Evolutionary conservation across 352 stramenopile genomes (phyloP).

Genomic region (Elongisporangium anandrum): DNA sequence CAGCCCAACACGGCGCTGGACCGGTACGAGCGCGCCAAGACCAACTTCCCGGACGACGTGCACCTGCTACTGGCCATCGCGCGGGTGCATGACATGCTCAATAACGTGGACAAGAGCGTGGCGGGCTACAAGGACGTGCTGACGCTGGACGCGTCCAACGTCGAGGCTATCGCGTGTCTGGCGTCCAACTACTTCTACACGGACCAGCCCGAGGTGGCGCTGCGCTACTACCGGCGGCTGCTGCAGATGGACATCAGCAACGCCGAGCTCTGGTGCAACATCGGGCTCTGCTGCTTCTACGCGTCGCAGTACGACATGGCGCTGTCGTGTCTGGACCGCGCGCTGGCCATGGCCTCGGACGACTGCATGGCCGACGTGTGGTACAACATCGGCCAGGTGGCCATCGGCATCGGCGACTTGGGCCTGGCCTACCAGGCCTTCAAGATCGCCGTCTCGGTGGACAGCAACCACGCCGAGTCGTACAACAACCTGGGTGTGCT

Average conservation of each 20-base stretch:
- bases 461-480: slow-evolving; percentile 89
- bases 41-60: slow-evolving; percentile 72
- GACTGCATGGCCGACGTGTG: slow-evolving; percentile 91
- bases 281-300: slow-evolving; percentile 94
- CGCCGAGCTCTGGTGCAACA: slow-evolving; percentile 93
- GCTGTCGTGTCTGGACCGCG: slow-evolving; percentile 91
- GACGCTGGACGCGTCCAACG: slow-evolving; percentile 81
- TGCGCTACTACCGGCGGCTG: slow-evolving; percentile 92
- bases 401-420: slow-evolving; percentile 90
- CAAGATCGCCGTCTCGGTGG: slow-evolving; percentile 90
- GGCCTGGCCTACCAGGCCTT: slow-evolving; percentile 92
- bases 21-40: slow-evolving; percentile 63
- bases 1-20: slow-evolving; percentile 91
- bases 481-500: slow-evolving; percentile 91
- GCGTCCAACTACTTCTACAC: slow-evolving; percentile 94
- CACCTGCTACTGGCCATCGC: slow-evolving; percentile 84
- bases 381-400: slow-evolving; percentile 94
- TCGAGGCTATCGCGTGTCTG: slow-evolving; percentile 91
- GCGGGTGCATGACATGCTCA: slow-evolving; percentile 92
- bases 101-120: slow-evolving; percentile 74
- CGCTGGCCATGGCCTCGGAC: slow-evolving; percentile 83
- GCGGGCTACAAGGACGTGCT: slow-evolving; percentile 88
- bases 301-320: slow-evolving; percentile 93
- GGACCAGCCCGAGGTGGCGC: slow-evolving; percentile 87
- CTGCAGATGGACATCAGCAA: slow-evolving; percentile 91